phyloP scores from a whole-genome alignment of 2,329 filamentous ascomycete species.

The Trichoderma hamatum region DNA sequence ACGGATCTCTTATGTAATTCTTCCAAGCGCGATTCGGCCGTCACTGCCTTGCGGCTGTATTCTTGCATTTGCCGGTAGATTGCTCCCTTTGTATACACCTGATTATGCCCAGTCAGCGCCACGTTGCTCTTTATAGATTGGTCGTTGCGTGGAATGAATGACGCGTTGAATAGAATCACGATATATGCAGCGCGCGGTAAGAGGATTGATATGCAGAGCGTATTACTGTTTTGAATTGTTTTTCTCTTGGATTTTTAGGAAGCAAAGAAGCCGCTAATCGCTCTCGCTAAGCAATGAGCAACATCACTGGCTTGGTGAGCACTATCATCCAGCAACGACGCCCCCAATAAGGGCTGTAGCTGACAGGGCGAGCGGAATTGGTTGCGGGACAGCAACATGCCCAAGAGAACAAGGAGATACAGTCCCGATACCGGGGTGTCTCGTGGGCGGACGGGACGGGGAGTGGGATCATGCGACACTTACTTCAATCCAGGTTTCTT shows the following conservation, averaged over 20 bases:
- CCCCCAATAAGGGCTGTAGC: constrained; percentile 34
- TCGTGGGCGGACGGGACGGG: constrained; percentile 26
- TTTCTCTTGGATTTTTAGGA: background rate
- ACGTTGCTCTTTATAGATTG: background rate
- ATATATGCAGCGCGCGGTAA: constrained; percentile 25
- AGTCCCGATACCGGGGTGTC: constrained; percentile 1
- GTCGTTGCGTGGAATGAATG: constrained; percentile 23
- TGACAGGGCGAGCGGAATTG: constrained; percentile 24
- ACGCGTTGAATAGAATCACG: constrained; percentile 24
- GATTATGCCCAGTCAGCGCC: constrained; percentile 29
- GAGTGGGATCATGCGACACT: constrained; percentile 52
- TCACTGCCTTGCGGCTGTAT: constrained; percentile 87
- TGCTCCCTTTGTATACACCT: constrained; percentile 73
- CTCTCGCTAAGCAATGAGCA: constrained; percentile 39
- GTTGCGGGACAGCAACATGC: background rate
- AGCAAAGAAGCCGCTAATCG: constrained; percentile 35
- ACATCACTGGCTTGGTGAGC: constrained; percentile 45
- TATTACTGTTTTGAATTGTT: constrained; percentile 7
- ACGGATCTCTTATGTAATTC: constrained; percentile 76
- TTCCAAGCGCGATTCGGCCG: constrained; percentile 77
- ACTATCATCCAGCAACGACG: constrained; percentile 39
- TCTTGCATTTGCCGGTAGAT: constrained; percentile 98
- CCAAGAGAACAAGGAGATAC: background rate
- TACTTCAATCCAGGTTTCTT: constrained; percentile 67
- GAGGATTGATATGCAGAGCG: constrained; percentile 26